Base-by-base conservation (phyloP, 192 early-diverging fungal species). In the Mortierella hygrophila region DNA sequence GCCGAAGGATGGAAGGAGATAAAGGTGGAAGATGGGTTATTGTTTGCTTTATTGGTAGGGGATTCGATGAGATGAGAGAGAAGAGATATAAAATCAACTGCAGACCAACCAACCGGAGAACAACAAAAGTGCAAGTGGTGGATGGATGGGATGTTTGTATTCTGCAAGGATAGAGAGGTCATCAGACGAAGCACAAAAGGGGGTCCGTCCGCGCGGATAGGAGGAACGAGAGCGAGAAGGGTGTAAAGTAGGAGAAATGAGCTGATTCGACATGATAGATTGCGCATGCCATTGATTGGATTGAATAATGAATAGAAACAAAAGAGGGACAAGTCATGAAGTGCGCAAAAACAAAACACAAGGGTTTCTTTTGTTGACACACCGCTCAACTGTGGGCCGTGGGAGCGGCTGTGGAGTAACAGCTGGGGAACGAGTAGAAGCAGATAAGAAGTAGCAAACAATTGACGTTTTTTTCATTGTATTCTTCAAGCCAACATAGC, bases 181-280 rank as follows among this genome's bases (percentile, higher is more conserved):
- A 71, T 71, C 40, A 42, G 37, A 71, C 38, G 20, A 71, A 26
- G 32, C 75, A 76, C 41, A 60, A 76, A 47, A 47, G 41, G 75
- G 29, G 72, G 47, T 75, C 74, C 57, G 74, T 60, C 52, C 74
- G 54, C n/a, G 44, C 11, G 55, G 6, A 60, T 35, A 65, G 60
- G 60, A 65, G 26, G 10, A 29, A 6, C 8, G 23, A 65, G 29
- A 2, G 47, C 3, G 16, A 49, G 47, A 49, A 49, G 47, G 15
- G 15, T 18, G 4, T 15, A 1, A 1, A 15, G 44, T 46, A 52
- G 4, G 18, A 21, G 49, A 52, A 52, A 52, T 52, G 49, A 11
- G 26, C 35, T 65, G 60, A 65, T 65, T 65, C 29, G 29, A 26
- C 60, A 32, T 65, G 60, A 65, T 65, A 65, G 9, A 32, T 65